phyloP scores from a whole-genome alignment of 257 asterid species.

The Buddleja alternifolia region DNA sequence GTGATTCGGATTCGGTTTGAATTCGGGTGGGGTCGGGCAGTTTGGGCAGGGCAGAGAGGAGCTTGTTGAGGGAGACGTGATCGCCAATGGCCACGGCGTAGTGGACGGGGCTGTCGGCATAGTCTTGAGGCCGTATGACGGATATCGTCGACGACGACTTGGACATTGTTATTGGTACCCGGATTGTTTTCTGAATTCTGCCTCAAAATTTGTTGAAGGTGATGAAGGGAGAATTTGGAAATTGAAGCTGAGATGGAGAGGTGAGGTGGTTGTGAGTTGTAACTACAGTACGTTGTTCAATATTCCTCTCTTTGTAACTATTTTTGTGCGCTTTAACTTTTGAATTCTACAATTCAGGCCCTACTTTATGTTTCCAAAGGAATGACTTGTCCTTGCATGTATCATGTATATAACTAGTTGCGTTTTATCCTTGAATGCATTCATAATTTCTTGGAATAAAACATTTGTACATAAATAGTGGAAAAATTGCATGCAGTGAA shows the following conservation, averaged over 20 bases:
- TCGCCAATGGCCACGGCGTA: slow-evolving; percentile 76
- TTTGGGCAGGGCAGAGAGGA: slow-evolving; percentile 62
- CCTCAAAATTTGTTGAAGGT: background rate
- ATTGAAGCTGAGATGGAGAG: no score
- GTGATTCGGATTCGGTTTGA: slow-evolving; percentile 65
- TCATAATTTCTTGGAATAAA: no score
- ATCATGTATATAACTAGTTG: no score
- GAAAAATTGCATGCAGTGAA: no score
- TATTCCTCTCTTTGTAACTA: no score
- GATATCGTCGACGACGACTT: slow-evolving; percentile 49
- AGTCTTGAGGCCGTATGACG: slow-evolving; percentile 68
- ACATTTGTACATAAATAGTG: no score
- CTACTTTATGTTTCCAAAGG: background rate
- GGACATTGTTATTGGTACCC: slow-evolving; percentile 44
- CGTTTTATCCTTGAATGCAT: no score
- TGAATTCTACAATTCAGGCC: slow-evolving; percentile 3
- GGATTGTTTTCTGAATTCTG: background rate
- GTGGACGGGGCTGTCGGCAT: slow-evolving; percentile 77
- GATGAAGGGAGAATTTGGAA: slow-evolving; percentile 22
- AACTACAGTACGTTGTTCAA: no score
- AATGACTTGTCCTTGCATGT: no score
- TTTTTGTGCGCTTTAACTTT: slow-evolving; percentile 16
- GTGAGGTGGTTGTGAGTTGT: no score
- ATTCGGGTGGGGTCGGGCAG: slow-evolving; percentile 52
- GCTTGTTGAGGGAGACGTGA: slow-evolving; percentile 57